Base-by-base conservation (phyloP, 2,329 filamentous ascomycete species). In the Fusarium sp. region DNA sequence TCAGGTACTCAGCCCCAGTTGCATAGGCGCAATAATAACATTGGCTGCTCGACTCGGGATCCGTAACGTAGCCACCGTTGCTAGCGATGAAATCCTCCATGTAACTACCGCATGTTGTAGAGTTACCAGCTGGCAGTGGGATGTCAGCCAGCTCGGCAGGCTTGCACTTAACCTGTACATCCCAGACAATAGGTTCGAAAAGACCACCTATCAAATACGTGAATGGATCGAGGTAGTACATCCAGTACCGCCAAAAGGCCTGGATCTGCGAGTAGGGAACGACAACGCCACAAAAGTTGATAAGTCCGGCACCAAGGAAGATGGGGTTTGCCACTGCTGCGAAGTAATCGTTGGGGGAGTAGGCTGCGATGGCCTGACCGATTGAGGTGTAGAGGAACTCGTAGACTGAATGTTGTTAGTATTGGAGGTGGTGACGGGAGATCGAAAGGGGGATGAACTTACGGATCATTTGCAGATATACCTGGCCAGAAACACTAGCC, bases 321-420 rank as follows among this genome's bases (percentile, higher is more conserved):
- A 58, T 20, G 8, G 87, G 87, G 71, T 89, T 89, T 67, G 84
- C 83, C 7, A 90, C 80, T 0, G 86, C 81, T 0, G 88, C 88
- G 53, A 89, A 89, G 20, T 52, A 30, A 87, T 84, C 86, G 64
- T 88, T 89, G 1, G 88, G 88, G 0, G 87, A 86, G 66, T 89
- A 90, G 2, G 88, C 88, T 0, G 88, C 87, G 27, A 90, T 81
- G 70, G 88, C 87, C 73, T 91, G 89, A 1, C 88, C 89, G 45
- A 91, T 87, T 3, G 85, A 84, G 0, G 85, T 87, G 77, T 88
- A 89, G 27, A 89, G 76, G 67, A 89, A 87, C 76, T 89, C 87
- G 76, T 88, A 89, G 69, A 86, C 55, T 58, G 25, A 6, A 8
- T 25, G 2, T 5, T 18, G 10, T 32, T 32, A 30, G 27, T 0